phyloP scores from a whole-genome alignment of 2,329 filamentous ascomycete species.

The Rugonectria rugulosa region DNA sequence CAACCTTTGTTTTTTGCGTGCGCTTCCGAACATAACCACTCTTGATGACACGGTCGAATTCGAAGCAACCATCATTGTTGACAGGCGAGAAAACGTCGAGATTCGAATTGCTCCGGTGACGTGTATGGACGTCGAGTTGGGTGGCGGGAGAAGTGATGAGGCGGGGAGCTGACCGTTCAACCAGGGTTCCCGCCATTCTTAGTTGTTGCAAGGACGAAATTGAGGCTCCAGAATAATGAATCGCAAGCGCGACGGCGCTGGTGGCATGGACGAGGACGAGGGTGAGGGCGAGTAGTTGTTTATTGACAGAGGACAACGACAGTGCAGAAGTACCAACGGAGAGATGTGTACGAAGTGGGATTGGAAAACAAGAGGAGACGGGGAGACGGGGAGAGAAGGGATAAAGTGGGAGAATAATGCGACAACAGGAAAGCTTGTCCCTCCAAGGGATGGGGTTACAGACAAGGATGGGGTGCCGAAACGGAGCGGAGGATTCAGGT shows the following conservation, averaged over 20 bases:
- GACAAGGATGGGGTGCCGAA: conserved; percentile 33
- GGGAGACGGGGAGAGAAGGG: conserved; percentile 6
- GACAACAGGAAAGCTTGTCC: conserved; percentile 23
- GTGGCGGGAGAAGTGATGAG: conserved; percentile 21
- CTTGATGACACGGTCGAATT: conserved; percentile 93
- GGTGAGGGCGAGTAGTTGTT: no score
- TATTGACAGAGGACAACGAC: no score
- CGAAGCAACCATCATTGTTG: conserved; percentile 94
- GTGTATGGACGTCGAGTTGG: conserved; percentile 27
- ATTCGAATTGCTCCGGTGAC: conserved; percentile 40
- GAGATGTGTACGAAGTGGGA: no score
- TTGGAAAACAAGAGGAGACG: neutral
- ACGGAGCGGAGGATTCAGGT: conserved; percentile 23
- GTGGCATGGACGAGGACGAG: conserved; percentile 25
- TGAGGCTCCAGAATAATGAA: conserved; percentile 9
- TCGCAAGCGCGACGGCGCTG: conserved; percentile 17
- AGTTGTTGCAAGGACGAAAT: conserved; percentile 15
- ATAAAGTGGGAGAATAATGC: conserved; percentile 21
- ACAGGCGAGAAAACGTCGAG: conserved; percentile 81
- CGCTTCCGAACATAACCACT: conserved; percentile 86
- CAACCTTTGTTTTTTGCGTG: conserved; percentile 91
- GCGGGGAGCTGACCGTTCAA: conserved; percentile 29
- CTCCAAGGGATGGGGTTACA: conserved; percentile 29
- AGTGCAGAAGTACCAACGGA: no score
- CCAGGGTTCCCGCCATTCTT: conserved; percentile 36